Evolutionary conservation across 140 eudicot genomes (phyloP).

Genomic region (Cichorium intybus): DNA sequence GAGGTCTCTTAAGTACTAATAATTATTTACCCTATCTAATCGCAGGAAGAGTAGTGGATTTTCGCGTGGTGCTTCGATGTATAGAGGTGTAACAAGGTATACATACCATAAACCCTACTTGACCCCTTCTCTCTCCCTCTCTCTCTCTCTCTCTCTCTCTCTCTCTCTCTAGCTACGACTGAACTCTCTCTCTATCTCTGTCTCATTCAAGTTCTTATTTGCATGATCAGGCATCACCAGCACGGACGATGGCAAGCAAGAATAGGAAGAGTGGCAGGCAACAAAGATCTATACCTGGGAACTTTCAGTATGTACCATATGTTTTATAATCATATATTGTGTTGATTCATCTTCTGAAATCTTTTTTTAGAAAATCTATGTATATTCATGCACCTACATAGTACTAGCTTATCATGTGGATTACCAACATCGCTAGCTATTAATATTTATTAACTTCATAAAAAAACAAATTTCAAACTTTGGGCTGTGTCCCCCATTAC

Average conservation of each 20-base stretch:
- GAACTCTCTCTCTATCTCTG: background rate
- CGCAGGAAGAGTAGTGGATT: conserved; percentile 97
- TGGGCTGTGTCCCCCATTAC: conserved; percentile 34
- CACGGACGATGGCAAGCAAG: conserved; percentile 99
- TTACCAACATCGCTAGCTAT: conserved; percentile 36
- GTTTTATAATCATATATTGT: conserved; percentile 15
- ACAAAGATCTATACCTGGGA: conserved; percentile 98
- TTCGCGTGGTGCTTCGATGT: conserved; percentile 97
- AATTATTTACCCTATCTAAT: background rate
- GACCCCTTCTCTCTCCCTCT: conserved; percentile 6
- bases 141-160: background rate
- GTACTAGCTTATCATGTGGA: conserved; percentile 37
- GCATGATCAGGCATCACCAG: conserved; percentile 75
- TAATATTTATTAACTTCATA: conserved; percentile 25
- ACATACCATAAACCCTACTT: conserved; percentile 21
- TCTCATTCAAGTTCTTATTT: background rate
- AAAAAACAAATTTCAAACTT: conserved; percentile 19
- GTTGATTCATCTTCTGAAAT: conserved; percentile 16
- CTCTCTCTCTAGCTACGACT: too few relatives aligned
- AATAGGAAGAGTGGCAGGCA: conserved; percentile 96
- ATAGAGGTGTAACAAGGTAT: conserved; percentile 96
- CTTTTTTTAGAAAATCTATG: conserved; percentile 17
- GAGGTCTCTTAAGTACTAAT: background rate
- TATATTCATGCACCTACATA: conserved; percentile 30
- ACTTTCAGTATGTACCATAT: conserved; percentile 78